Conservation (phyloP, 2,329 filamentous ascomycete genomes). For the Cephalotrichum gorgonifer region DNA sequence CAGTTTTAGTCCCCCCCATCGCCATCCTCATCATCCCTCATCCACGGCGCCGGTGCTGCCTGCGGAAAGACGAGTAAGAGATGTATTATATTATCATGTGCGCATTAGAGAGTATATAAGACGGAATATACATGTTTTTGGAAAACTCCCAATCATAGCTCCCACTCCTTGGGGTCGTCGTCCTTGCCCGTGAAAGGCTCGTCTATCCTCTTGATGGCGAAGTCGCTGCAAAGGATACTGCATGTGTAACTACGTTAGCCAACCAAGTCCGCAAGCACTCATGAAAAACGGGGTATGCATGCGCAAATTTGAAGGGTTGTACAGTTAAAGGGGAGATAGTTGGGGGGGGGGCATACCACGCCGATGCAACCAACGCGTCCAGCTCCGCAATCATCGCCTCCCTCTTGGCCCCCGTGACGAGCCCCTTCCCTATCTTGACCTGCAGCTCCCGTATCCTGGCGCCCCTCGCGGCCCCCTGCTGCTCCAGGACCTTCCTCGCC, state of each 20-base stretch:
- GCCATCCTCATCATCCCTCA: neutral
- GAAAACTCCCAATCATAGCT: conserved; percentile 33
- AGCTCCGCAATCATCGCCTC: conserved; percentile 81
- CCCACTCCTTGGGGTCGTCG: conserved; percentile 77
- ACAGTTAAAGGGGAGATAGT: neutral
- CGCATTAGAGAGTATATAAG: conserved; percentile 2
- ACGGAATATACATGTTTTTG: neutral
- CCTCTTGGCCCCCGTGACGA: conserved; percentile 58
- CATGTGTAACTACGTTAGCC: conserved; percentile 12
- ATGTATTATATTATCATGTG: conserved; percentile 2
- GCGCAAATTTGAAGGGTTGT: neutral
- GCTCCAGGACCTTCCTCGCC: conserved; percentile 73
- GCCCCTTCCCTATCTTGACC: conserved; percentile 67
- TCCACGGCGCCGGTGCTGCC: neutral
- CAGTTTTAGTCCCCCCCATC: conserved; percentile 14
- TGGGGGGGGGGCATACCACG: conserved; percentile 53
- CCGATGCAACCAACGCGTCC: conserved; percentile 81
- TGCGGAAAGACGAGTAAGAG: neutral
- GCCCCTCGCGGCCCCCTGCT: conserved; percentile 64
- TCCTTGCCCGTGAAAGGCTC: conserved; percentile 73
- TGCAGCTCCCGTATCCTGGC: conserved; percentile 80
- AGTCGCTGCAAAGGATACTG: conserved; percentile 87
- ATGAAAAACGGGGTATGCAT: neutral
- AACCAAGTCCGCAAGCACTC: neutral
- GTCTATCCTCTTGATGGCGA: conserved; percentile 88